Evolutionary conservation across 2,329 filamentous ascomycete genomes (phyloP).

Genomic region (Pseudogymnoascus sp.): DNA sequence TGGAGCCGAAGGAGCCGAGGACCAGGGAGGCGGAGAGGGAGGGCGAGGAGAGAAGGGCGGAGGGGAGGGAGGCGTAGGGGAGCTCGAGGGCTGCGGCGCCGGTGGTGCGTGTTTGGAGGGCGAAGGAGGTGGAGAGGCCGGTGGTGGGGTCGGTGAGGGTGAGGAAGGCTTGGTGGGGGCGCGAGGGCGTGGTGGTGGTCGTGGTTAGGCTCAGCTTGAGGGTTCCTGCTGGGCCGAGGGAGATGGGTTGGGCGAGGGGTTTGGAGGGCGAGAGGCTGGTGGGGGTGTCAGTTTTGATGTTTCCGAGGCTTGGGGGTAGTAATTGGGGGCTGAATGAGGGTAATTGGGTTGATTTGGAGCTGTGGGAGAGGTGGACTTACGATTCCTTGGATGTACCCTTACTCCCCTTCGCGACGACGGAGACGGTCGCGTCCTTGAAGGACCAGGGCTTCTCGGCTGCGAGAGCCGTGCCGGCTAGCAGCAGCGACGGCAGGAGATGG

Average conservation of each 20-base stretch:
- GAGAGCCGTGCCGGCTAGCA: conserved; percentile 34
- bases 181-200: conserved; percentile 71
- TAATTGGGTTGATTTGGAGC: neutral
- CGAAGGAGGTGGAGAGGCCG: conserved; percentile 80
- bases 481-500: conserved; percentile 35
- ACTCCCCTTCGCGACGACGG: conserved; percentile 54
- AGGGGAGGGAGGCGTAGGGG: conserved; percentile 47
- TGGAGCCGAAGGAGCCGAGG: conserved; percentile 77
- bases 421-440: conserved; percentile 65
- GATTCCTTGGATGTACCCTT: conserved; percentile 50
- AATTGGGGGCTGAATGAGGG: neutral
- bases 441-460: conserved; percentile 53
- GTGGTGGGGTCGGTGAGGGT: conserved; percentile 67
- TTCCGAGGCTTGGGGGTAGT: neutral
- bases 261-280: conserved; percentile 25
- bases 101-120: conserved; percentile 74
- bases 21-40: conserved; percentile 75
- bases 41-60: conserved; percentile 65
- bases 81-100: conserved; percentile 78
- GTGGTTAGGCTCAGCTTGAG: conserved; percentile 78
- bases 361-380: conserved; percentile 38
- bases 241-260: conserved; percentile 51
- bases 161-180: conserved; percentile 91
- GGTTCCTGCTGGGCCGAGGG: conserved; percentile 60
- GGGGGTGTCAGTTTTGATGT: conserved; percentile 13